A percentile compares a stretch with the other conserved stretches of the same genome.
These are phyloP conservation scores for Pseudonectria foliicola DNA, from an alignment of 2,329 filamentous ascomycete genomes.

Conservation along the genomic window DNA sequence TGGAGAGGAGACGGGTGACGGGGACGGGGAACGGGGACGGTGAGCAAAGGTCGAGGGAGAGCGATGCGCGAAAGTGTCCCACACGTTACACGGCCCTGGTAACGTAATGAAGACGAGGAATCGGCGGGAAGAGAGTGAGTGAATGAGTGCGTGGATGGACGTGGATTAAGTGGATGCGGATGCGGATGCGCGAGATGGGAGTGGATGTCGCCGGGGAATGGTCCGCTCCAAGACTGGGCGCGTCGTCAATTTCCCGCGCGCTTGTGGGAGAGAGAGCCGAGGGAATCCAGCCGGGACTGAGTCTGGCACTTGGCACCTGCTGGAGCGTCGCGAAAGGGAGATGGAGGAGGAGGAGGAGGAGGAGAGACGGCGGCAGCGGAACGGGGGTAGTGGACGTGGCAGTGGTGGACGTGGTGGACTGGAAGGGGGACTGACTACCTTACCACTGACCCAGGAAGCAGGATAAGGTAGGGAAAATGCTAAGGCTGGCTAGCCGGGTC, in stretches of 20 bases:
- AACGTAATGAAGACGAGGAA: not conserved
- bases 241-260: slow-evolving; percentile 17
- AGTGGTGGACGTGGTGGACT: too few relatives aligned
- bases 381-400: slow-evolving; percentile 2
- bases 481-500: too few relatives aligned
- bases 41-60: too few relatives aligned
- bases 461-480: too few relatives aligned
- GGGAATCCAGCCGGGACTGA: slow-evolving; percentile 11
- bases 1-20: too few relatives aligned
- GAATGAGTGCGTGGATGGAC: slow-evolving; percentile 4
- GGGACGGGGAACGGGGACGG: too few relatives aligned
- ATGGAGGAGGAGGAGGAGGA: slow-evolving; percentile 5
- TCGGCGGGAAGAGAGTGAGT: slow-evolving; percentile 1
- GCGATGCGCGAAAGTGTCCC: too few relatives aligned
- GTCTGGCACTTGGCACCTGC: slow-evolving; percentile 9
- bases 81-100: too few relatives aligned
- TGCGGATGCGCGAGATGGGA: slow-evolving; percentile 7
- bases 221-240: slow-evolving; percentile 8
- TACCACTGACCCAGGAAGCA: too few relatives aligned
- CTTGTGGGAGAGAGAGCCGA: slow-evolving; percentile 11
- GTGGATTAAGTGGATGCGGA: slow-evolving; percentile 2
- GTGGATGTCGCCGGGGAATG: slow-evolving; percentile 10
- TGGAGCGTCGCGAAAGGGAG: slow-evolving; percentile 2
- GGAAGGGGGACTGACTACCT: too few relatives aligned
- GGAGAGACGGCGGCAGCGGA: slow-evolving; percentile 4